Conservation (phyloP, 1,284 basidiomycete genomes). For the Trichosporon sp. region DNA sequence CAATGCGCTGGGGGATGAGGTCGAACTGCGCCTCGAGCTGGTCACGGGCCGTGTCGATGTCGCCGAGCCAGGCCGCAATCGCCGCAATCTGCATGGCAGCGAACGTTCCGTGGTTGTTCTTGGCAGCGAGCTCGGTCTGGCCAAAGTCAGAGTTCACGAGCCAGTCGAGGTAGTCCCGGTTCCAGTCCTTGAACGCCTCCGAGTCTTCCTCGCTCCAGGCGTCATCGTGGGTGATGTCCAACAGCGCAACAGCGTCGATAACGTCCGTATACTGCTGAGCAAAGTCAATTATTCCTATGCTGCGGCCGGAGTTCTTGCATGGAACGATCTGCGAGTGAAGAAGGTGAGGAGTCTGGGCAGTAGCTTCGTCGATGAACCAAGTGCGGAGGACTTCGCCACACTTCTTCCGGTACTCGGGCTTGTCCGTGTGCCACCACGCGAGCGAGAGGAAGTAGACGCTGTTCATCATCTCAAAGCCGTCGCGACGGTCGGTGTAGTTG, state of each 20-base stretch:
- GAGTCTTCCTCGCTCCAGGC: constrained; percentile 18
- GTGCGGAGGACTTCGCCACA: constrained; percentile 16
- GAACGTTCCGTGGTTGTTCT: constrained; percentile 28
- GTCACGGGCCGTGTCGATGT: neutral
- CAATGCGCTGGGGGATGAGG: constrained; percentile 20
- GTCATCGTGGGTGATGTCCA: constrained; percentile 15
- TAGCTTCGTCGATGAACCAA: constrained; percentile 23
- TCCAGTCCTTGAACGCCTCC: constrained; percentile 25
- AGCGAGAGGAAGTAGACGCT: constrained; percentile 23
- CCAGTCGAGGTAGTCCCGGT: constrained; percentile 24
- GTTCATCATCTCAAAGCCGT: constrained; percentile 25
- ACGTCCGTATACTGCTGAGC: constrained; percentile 29
- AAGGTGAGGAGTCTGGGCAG: constrained; percentile 25
- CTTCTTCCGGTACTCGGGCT: constrained; percentile 23
- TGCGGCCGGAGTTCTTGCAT: constrained; percentile 24
- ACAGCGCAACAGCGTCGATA: constrained; percentile 23
- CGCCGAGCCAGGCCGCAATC: constrained; percentile 21
- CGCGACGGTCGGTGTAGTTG: constrained; percentile 27
- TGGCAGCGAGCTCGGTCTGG: constrained; percentile 23
- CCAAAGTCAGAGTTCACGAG: constrained; percentile 25
- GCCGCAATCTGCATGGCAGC: constrained; percentile 28
- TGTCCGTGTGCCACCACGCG: constrained; percentile 29
- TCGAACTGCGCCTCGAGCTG: neutral
- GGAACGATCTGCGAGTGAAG: constrained; percentile 27
- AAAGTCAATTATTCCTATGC: constrained; percentile 30